These are phyloP conservation scores for Rhizopogon roseolus DNA, from an alignment of 768 basidiomycete species.

Conservation along the genomic window DNA sequence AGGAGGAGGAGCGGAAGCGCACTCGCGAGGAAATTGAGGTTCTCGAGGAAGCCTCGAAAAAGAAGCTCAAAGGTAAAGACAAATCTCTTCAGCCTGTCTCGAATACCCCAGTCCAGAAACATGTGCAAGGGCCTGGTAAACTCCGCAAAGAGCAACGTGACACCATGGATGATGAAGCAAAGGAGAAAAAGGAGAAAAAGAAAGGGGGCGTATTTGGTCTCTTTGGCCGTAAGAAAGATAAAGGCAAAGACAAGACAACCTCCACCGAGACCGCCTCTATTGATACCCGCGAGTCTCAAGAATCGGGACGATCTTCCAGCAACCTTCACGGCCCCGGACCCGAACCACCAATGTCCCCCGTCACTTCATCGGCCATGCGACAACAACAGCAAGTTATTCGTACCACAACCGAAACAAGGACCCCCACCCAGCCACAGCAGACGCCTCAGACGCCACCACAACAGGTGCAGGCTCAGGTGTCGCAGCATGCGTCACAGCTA, in stretches of 20 bases:
- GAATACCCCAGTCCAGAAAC: slow-evolving; percentile 12
- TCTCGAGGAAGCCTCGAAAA: slow-evolving; percentile 39
- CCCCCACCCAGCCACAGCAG: slow-evolving; percentile 16
- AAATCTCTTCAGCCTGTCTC: slow-evolving; percentile 31
- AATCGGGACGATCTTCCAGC: slow-evolving; percentile 52
- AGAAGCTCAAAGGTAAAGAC: slow-evolving; percentile 47
- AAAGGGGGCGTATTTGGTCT: slow-evolving; percentile 72
- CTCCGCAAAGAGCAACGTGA: slow-evolving; percentile 41
- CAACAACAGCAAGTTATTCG: slow-evolving; percentile 47
- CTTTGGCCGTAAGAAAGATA: slow-evolving; percentile 76
- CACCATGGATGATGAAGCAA: slow-evolving; percentile 39
- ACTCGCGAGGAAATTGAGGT: slow-evolving; percentile 45
- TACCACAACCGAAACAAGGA: slow-evolving; percentile 12
- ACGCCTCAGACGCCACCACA: slow-evolving; percentile 26
- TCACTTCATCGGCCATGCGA: slow-evolving; percentile 48
- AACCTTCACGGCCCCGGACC: slow-evolving; percentile 27
- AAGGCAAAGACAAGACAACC: slow-evolving; percentile 55
- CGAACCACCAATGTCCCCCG: slow-evolving; percentile 42
- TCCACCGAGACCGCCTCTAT: slow-evolving; percentile 50
- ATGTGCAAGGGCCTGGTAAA: slow-evolving; percentile 22
- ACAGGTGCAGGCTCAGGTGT: slow-evolving; percentile 40
- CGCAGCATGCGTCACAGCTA: slow-evolving; percentile 58
- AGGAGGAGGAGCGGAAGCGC: slow-evolving; percentile 52
- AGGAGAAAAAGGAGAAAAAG: slow-evolving; percentile 58
- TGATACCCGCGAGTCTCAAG: slow-evolving; percentile 51